Evolutionary conservation across 1,284 basidiomycete species (phyloP), one percentile per base, ranked within the genome.

Genomic region (Papiliotrema laurentii): DNA sequence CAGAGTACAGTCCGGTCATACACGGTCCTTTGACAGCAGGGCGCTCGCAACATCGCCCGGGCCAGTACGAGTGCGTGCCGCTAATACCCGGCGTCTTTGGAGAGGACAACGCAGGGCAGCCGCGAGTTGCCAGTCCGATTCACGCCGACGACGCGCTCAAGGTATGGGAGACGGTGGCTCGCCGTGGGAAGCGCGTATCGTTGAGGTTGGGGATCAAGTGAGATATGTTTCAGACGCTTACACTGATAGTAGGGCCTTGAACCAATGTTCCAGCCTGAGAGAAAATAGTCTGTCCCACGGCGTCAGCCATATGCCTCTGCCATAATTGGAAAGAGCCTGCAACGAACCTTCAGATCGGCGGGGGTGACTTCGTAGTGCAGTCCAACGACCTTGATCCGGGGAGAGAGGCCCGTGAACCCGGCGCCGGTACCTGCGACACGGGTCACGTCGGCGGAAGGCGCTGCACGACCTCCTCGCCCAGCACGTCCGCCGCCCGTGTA

Each of bases 281-380:
- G 79, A 97, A 97, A 61, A 97, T 90, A 72, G 80, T 79, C 90
- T 94, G 61, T 10, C n/a, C n/a, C n/a, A n/a, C n/a, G n/a, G n/a
- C n/a, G n/a, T 51, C 40, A 7, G 46, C 30, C 43, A 50, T 33
- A 19, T 10, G 27, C 35, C 10, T 11, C 45, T 26, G 22, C 13
- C 18, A 19, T 13, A 7, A 18, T 37, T 4, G n/a, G 9, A 22
- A n/a, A n/a, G n/a, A n/a, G n/a, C n/a, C n/a, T n/a, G n/a, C n/a
- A 19, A 77, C 87, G 64, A 61, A 94, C 91, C 78, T 81, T 84
- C 49, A 94, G 79, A 75, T 97, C 92, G 76, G 83, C 84, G 65
- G 86, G 80, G 51, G 85, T 88, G 43, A 97, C 84, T 64, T 97
- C 92, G 64, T 96, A 97, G 75, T 97, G 93, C 63, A 97, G 66